Evolutionary conservation across 1,284 basidiomycete species (phyloP).

Genomic region (Rhodofomes roseus): DNA sequence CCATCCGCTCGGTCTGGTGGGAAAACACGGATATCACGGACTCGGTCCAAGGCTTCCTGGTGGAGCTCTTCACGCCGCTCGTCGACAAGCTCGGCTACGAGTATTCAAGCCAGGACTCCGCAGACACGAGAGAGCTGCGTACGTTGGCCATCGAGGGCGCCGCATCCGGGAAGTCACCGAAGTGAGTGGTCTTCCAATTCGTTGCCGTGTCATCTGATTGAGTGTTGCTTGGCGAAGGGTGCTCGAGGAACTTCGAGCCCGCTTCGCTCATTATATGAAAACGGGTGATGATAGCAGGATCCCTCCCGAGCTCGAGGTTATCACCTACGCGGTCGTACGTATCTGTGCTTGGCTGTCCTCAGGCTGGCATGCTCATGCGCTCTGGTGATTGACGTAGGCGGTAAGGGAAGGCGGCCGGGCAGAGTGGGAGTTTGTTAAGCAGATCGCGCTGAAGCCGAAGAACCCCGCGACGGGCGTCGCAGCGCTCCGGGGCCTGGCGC

Average conservation of each 20-base stretch:
- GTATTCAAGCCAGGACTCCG: slow-evolving; percentile 64
- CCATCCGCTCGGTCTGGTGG: slow-evolving; percentile 80
- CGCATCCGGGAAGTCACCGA: slow-evolving; percentile 59
- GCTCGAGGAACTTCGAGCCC: slow-evolving; percentile 66
- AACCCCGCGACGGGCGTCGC: slow-evolving; percentile 70
- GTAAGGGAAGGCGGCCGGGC: slow-evolving; percentile 45
- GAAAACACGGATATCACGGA: slow-evolving; percentile 67
- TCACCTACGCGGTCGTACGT: slow-evolving; percentile 49
- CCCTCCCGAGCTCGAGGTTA: slow-evolving; percentile 68
- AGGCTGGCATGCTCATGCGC: slow-evolving; percentile 17
- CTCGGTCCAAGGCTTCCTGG: slow-evolving; percentile 60
- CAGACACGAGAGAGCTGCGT: slow-evolving; percentile 74
- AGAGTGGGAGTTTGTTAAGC: slow-evolving; percentile 77
- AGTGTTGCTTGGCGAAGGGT: slow-evolving; percentile 43
- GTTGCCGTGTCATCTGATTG: not conserved
- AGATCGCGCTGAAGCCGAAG: slow-evolving; percentile 68
- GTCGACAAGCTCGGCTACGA: slow-evolving; percentile 82
- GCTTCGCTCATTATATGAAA: slow-evolving; percentile 73
- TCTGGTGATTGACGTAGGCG: slow-evolving; percentile 42
- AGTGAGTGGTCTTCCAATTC: slow-evolving; percentile 31
- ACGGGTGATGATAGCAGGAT: slow-evolving; percentile 79
- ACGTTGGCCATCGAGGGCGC: slow-evolving; percentile 73
- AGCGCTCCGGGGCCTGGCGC: slow-evolving; percentile 59
- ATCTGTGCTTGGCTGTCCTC: no score
- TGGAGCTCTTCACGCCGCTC: slow-evolving; percentile 78